These are phyloP conservation scores for Phytophthora pseudosyringae DNA, from an alignment of 352 stramenopile species.

Conservation along the genomic window DNA sequence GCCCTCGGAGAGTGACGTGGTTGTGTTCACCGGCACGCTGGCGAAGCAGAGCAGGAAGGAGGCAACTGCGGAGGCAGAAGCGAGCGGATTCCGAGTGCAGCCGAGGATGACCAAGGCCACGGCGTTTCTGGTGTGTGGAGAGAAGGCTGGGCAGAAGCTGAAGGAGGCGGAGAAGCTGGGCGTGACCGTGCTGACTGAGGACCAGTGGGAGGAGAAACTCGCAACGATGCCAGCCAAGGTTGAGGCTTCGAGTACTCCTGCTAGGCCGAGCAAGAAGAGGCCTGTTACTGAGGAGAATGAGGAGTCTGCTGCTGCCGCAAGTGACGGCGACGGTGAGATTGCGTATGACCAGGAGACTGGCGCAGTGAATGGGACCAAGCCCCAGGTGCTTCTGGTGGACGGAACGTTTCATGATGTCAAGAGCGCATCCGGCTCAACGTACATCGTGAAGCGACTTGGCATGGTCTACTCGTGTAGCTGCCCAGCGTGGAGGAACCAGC, in stretches of 20 bases:
- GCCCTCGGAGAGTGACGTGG: slow-evolving; percentile 3
- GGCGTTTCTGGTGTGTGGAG: slow-evolving; percentile 57
- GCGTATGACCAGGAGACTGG: slow-evolving; percentile 53
- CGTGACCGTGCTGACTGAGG: slow-evolving; percentile 47
- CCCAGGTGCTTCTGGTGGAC: slow-evolving; percentile 45
- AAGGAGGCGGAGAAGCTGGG: slow-evolving; percentile 52
- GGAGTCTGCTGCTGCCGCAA: background rate
- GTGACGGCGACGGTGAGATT: slow-evolving; percentile 10
- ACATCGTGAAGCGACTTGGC: slow-evolving; percentile 58
- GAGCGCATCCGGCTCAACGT: slow-evolving; percentile 62
- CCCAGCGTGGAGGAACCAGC: slow-evolving; percentile 73
- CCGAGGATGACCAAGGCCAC: slow-evolving; percentile 47
- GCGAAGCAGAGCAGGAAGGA: slow-evolving; percentile 50
- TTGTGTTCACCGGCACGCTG: slow-evolving; percentile 44
- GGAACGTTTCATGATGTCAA: slow-evolving; percentile 55
- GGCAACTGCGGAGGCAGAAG: slow-evolving; percentile 39
- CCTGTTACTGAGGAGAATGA: slow-evolving; percentile 21
- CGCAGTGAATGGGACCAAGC: slow-evolving; percentile 49
- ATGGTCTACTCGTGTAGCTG: slow-evolving; percentile 68
- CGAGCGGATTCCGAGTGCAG: slow-evolving; percentile 46
- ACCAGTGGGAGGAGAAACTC: slow-evolving; percentile 42
- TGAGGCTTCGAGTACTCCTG: background rate
- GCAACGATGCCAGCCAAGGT: background rate
- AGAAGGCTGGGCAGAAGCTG: slow-evolving; percentile 53
- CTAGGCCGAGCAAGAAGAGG: slow-evolving; percentile 21